Evolutionary conservation across 257 asterid species (phyloP).

Genomic region (Eustoma russellianum): DNA sequence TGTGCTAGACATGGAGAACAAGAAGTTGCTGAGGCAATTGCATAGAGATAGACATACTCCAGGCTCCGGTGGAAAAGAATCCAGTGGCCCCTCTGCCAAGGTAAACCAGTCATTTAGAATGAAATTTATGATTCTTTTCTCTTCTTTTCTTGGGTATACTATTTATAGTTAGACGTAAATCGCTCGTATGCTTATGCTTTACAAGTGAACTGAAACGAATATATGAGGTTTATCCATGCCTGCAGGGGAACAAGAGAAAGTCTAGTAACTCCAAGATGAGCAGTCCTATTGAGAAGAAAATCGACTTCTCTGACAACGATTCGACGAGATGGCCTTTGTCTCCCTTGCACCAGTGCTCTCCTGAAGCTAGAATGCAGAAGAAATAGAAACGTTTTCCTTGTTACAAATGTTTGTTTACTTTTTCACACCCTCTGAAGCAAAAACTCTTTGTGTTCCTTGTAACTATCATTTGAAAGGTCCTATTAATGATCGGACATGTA

Average conservation of each 20-base stretch:
- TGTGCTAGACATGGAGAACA: conserved; percentile 45
- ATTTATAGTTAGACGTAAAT: too few relatives aligned
- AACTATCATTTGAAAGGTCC: too few relatives aligned
- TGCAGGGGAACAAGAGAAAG: conserved; percentile 68
- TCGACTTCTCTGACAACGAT: conserved; percentile 44
- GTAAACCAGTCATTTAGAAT: conserved; percentile 19
- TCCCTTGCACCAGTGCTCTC: conserved; percentile 55
- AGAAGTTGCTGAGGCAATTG: conserved; percentile 39
- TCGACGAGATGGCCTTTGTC: conserved; percentile 62
- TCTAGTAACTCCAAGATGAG: conserved; percentile 41
- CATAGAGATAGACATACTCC: conserved; percentile 39
- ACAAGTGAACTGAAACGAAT: too few relatives aligned
- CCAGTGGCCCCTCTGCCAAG: conserved; percentile 51
- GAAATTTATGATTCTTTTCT: neutral
- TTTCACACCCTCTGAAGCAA: too few relatives aligned
- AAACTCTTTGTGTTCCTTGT: too few relatives aligned
- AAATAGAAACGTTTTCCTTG: conserved; percentile 17
- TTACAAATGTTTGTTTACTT: too few relatives aligned
- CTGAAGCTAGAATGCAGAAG: conserved; percentile 45
- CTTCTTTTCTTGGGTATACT: too few relatives aligned
- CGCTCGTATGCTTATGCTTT: too few relatives aligned
- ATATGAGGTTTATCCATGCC: neutral
- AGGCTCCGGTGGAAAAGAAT: conserved; percentile 35
- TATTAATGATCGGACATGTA: too few relatives aligned
- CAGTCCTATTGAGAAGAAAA: conserved; percentile 48